Evolutionary conservation across 129 eudicot species (phyloP).

Genomic region (Kitagawia praeruptora): DNA sequence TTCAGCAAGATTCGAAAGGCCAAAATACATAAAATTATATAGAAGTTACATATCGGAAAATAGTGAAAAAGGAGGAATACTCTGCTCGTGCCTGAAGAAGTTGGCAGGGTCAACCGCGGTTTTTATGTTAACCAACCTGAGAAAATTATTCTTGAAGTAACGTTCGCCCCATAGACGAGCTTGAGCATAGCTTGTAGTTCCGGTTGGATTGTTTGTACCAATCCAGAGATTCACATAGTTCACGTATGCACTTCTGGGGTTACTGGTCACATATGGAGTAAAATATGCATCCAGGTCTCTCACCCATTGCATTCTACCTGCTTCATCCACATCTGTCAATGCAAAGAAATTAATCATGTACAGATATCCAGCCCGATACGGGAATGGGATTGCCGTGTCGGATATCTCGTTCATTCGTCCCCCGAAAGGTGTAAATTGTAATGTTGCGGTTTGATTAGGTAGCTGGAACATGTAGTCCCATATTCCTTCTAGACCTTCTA

Average conservation of each 20-base stretch:
- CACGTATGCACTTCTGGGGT: conserved; percentile 5
- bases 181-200: neutral
- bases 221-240: conserved; percentile 1
- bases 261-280: neutral
- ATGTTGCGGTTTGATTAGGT: neutral
- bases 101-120: neutral
- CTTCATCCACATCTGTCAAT: neutral
- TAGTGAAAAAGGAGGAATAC: neutral
- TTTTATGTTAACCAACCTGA: neutral
- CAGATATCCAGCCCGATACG: neutral
- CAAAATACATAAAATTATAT: neutral
- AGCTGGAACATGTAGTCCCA: neutral
- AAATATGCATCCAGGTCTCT: neutral
- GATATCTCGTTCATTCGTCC: conserved; percentile 2
- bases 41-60: neutral
- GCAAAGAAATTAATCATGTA: neutral
- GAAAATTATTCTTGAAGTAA: neutral
- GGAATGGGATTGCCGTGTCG: neutral
- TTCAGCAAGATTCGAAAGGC: neutral
- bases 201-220: neutral
- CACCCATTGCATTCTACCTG: neutral
- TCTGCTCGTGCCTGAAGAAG: conserved; percentile 1
- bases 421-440: neutral
- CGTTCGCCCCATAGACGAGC: neutral
- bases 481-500: neutral